Percentiles rank a stretch among this genome's conserved stretches.
These are phyloP conservation scores for Phytophthora lateralis DNA, from an alignment of 352 stramenopile species.

Conservation along the genomic window DNA sequence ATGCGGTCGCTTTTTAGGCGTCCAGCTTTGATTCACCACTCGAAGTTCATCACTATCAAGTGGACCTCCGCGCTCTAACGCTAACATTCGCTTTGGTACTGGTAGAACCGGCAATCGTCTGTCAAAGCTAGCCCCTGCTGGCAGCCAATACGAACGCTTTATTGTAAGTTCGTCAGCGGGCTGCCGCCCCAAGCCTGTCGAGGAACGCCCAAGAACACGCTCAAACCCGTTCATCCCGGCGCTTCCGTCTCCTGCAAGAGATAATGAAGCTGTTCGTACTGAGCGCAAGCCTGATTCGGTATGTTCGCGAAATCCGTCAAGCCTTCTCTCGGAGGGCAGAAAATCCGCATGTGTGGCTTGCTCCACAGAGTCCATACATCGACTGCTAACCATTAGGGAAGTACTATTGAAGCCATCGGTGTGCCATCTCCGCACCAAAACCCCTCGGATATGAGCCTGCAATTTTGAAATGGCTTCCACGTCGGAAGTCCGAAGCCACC, in stretches of 20 bases:
- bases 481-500: slow-evolving; percentile 53
- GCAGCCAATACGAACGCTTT: slow-evolving; percentile 80
- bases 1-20: slow-evolving; percentile 49
- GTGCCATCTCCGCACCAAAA: slow-evolving; percentile 22
- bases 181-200: slow-evolving; percentile 30
- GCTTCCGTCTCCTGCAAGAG: slow-evolving; percentile 5
- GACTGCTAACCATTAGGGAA: neutral
- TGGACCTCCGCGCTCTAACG: slow-evolving; percentile 12
- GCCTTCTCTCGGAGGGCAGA: neutral
- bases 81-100: slow-evolving; percentile 33
- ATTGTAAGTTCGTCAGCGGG: slow-evolving; percentile 25
- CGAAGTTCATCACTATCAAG: slow-evolving; percentile 17
- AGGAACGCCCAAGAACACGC: slow-evolving; percentile 17
- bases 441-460: slow-evolving; percentile 55
- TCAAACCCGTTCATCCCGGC: slow-evolving; percentile 5
- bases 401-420: neutral
- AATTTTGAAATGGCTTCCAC: slow-evolving; percentile 51
- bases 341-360: slow-evolving; percentile 11
- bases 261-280: slow-evolving; percentile 19
- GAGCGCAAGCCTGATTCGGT: neutral
- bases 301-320: slow-evolving; percentile 1
- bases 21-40: slow-evolving; percentile 29
- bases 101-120: slow-evolving; percentile 49
- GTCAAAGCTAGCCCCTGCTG: slow-evolving; percentile 51
- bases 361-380: slow-evolving; percentile 4